Evolutionary conservation across 768 basidiomycete species (phyloP), one percentile per base, ranked within the genome.

Genomic region (Pleurotus platypus): DNA sequence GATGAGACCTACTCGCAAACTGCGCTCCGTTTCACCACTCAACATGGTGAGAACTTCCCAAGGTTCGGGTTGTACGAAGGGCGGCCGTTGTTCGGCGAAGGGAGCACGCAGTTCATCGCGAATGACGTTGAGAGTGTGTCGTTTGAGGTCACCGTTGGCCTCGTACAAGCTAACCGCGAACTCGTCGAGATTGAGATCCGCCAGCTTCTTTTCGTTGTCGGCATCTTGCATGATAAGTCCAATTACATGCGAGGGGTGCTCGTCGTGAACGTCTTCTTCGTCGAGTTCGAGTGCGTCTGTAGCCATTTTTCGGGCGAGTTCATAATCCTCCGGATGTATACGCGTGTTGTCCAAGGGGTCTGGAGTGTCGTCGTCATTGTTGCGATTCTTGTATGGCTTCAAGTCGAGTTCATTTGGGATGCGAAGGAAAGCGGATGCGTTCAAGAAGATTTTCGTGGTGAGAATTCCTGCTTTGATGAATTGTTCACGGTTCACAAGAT

Each of bases 221-320:
- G 72, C 75, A 67, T 96, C 92, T 42, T 84, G 78, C 87, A 97
- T 92, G 67, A 99, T 87, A 46, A 86, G 72, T 12, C 83, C 81
- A 46, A 99, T 93, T 6, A 92, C 89, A 62, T 89, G 86, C 1
- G 97, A 98, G 24, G 94, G 91, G 67, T 96, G 91, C 64, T 90
- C 86, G 61, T 92, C 92, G 56, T 91, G 90, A 35, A 94, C 80
- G 72, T 99, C 97, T 69, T 98, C 97, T 65, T 96, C 94, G 62
- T 99, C 97, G n/a, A 93, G 80, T 66, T 98, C 97, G 12, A 98
- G 81, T 4, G 96, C 94, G 70, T 98, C 94, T 16, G 92, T 91
- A 38, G 96, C 96, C 94, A 99, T 97, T 77, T 98, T 98, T 37
- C 93, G 87, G 3, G 97, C 96, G 39, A 98, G 80, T 62, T 98